Conservation (phyloP, 2,329 filamentous ascomycete species). For the Aspergillus unguis region DNA sequence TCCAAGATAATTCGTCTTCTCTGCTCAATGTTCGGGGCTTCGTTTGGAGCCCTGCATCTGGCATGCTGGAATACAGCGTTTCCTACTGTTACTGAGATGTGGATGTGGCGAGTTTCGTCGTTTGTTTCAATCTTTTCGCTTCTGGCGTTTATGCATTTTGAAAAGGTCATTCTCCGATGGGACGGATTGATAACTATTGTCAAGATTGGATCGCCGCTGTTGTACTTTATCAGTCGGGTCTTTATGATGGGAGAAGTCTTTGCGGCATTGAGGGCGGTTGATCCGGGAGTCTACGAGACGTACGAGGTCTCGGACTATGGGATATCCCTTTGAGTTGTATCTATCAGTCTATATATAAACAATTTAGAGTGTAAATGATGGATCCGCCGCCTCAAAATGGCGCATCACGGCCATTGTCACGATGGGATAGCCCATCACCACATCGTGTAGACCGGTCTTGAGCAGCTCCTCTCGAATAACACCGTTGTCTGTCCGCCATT, state of each 20-base stretch:
- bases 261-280: background rate
- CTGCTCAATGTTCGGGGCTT: background rate
- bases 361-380: background rate
- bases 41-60: constrained; percentile 6
- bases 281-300: background rate
- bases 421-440: constrained; percentile 9
- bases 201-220: background rate
- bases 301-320: background rate
- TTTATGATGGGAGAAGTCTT: constrained; percentile 7
- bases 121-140: constrained; percentile 2
- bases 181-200: background rate
- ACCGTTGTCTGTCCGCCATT: constrained; percentile 7
- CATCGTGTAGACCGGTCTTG: constrained; percentile 11
- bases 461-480: constrained; percentile 11
- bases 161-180: background rate
- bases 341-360: background rate
- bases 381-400: constrained; percentile 1
- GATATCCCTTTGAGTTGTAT: background rate
- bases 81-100: background rate
- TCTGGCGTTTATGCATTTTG: constrained; percentile 3
- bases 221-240: constrained; percentile 3
- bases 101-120: background rate
- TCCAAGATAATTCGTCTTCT: constrained; percentile 4
- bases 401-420: constrained; percentile 14
- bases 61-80: constrained; percentile 5